Conservation (phyloP, 2,329 filamentous ascomycete species). For the Colletotrichum sp. region DNA sequence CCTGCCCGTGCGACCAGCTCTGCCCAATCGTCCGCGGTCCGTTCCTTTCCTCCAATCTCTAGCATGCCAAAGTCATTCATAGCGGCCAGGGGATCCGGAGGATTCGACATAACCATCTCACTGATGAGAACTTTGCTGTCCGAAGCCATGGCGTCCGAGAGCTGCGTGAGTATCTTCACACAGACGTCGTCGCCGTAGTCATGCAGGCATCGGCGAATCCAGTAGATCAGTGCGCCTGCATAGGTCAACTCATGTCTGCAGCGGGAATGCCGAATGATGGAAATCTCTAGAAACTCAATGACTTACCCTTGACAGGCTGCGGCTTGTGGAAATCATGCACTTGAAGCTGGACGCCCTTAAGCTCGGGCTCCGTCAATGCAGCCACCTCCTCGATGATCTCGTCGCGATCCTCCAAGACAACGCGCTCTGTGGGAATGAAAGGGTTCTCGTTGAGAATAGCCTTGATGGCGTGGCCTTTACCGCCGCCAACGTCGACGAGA, state of each 20-base stretch:
- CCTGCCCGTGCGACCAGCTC: conserved; percentile 27
- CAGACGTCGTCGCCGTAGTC: conserved; percentile 39
- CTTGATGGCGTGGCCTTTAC: conserved; percentile 30
- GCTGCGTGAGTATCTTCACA: conserved; percentile 32
- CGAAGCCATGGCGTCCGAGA: conserved; percentile 32
- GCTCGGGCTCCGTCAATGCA: neutral
- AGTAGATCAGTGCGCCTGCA: conserved; percentile 39
- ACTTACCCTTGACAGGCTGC: conserved; percentile 23
- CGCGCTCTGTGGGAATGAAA: neutral
- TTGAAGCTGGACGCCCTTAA: neutral
- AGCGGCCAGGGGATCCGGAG: conserved; percentile 25
- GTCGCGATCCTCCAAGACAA: conserved; percentile 25
- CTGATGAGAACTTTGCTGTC: conserved; percentile 38
- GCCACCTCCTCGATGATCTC: conserved; percentile 18
- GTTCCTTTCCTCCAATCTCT: conserved; percentile 36
- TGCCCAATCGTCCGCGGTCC: conserved; percentile 28
- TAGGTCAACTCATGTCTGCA: neutral
- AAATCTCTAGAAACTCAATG: too few relatives aligned
- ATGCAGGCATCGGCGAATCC: conserved; percentile 40
- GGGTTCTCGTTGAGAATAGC: conserved; percentile 18
- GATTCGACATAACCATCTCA: conserved; percentile 32
- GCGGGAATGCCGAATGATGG: neutral
- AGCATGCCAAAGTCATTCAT: conserved; percentile 34
- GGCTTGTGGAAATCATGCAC: conserved; percentile 24
- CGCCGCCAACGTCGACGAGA: conserved; percentile 39